These are phyloP conservation scores for Exophiala sp. DNA, from an alignment of 2,329 filamentous ascomycete genomes.

Conservation along the genomic window DNA sequence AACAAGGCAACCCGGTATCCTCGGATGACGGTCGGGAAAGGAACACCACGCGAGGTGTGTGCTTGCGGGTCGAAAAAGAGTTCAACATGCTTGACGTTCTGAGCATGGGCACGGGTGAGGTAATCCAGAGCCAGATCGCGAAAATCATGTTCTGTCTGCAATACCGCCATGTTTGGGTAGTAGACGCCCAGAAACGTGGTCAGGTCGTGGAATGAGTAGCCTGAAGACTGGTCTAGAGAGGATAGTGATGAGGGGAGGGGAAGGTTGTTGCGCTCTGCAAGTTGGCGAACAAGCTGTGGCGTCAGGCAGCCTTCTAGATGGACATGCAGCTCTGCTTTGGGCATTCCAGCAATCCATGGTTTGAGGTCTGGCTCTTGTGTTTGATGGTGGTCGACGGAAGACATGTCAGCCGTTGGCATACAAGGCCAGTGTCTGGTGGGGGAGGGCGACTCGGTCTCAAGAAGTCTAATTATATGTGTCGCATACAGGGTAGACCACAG, in stretches of 20 bases:
- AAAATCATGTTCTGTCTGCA: conserved; percentile 65
- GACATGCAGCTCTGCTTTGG: conserved; percentile 27
- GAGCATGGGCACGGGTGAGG: conserved; percentile 60
- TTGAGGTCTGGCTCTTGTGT: conserved; percentile 11
- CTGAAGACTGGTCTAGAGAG: conserved; percentile 14
- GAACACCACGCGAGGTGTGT: conserved; percentile 60
- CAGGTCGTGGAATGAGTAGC: conserved; percentile 26
- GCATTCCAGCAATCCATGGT: conserved; percentile 23
- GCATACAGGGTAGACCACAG: too few species aligned
- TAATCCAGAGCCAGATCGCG: conserved; percentile 70
- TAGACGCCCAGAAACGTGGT: conserved; percentile 67
- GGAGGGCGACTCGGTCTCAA: not conserved
- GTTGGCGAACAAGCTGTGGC: conserved; percentile 14
- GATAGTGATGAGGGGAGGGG: conserved; percentile 16
- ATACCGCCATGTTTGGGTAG: conserved; percentile 70
- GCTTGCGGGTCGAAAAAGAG: conserved; percentile 80
- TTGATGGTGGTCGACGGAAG: not conserved
- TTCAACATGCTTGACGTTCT: conserved; percentile 69
- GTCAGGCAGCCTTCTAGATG: conserved; percentile 26
- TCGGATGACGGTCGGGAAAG: conserved; percentile 60
- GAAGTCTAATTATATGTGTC: conserved; percentile 1
- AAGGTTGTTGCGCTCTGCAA: conserved; percentile 26
- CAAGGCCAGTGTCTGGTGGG: not conserved
- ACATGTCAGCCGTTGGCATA: not conserved
- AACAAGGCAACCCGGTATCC: conserved; percentile 61